Evolutionary conservation across 768 basidiomycete genomes (phyloP).

Genomic region (Amanita polypyramis): DNA sequence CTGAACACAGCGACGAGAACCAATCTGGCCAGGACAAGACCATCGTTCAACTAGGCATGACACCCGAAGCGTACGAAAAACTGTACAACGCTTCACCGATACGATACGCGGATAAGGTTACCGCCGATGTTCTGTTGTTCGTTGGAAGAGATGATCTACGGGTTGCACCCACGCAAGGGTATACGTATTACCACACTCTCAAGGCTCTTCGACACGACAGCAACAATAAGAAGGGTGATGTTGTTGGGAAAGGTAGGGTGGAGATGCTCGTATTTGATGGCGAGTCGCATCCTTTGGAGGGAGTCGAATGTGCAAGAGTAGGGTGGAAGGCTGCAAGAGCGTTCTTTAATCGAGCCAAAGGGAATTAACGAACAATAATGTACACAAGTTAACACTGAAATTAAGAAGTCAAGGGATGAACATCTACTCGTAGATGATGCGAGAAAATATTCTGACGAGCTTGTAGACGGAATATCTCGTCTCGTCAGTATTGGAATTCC

Average conservation of each 20-base stretch:
- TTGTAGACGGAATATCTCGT: no score
- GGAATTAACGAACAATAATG: no score
- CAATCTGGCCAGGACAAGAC: neutral
- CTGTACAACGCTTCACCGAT: constrained; percentile 49
- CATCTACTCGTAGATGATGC: no score
- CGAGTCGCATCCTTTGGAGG: constrained; percentile 54
- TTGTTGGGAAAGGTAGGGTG: constrained; percentile 21
- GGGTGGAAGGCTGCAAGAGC: constrained; percentile 40
- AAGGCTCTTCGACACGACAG: constrained; percentile 28
- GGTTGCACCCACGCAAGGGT: constrained; percentile 53
- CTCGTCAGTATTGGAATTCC: no score
- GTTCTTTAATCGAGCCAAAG: no score
- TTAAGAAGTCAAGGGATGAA: no score
- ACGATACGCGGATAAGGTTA: constrained; percentile 36
- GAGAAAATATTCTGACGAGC: no score
- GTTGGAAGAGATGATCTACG: constrained; percentile 53
- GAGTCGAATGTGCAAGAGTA: constrained; percentile 48
- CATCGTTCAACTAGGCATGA: constrained; percentile 26
- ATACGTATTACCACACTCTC: constrained; percentile 55
- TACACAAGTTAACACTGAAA: no score
- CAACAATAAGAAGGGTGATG: constrained; percentile 1
- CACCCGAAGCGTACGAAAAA: constrained; percentile 29
- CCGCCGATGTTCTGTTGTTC: constrained; percentile 42
- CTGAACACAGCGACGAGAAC: neutral
- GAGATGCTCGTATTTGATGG: constrained; percentile 54